These are phyloP conservation scores for Geotrichum siamense DNA, from an alignment of 1,139 yeast genomes.

Conservation along the genomic window DNA sequence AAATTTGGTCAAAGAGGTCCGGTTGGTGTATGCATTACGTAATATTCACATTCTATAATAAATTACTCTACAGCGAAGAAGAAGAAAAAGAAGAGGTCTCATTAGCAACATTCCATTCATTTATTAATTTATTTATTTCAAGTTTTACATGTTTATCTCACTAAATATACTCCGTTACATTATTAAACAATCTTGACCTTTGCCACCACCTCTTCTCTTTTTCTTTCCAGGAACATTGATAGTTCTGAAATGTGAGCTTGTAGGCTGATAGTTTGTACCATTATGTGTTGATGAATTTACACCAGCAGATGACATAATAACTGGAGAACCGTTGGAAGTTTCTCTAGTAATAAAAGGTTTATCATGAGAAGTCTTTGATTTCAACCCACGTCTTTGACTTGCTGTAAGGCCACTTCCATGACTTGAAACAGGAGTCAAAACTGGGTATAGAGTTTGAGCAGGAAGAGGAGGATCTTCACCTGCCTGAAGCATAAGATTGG, in stretches of 20 bases:
- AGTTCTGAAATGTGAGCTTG: slow-evolving; percentile 32
- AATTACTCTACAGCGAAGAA: too few relatives aligned
- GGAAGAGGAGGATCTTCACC: slow-evolving; percentile 52
- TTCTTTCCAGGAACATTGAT: slow-evolving; percentile 31
- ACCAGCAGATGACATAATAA: slow-evolving; percentile 12
- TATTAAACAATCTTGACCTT: slow-evolving; percentile 23
- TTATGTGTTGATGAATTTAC: slow-evolving; percentile 18
- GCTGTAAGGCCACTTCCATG: slow-evolving; percentile 14
- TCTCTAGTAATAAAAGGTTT: slow-evolving; percentile 10
- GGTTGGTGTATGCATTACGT: too few relatives aligned
- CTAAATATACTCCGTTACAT: too few relatives aligned
- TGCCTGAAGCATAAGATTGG: slow-evolving; percentile 56
- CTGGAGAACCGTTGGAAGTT: slow-evolving; percentile 12
- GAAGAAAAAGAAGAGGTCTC: too few relatives aligned
- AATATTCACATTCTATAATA: too few relatives aligned
- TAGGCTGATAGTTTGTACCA: slow-evolving; percentile 32
- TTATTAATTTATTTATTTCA: too few relatives aligned
- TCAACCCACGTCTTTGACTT: slow-evolving; percentile 19
- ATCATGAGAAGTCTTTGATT: slow-evolving; percentile 14
- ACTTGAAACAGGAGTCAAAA: slow-evolving; percentile 18
- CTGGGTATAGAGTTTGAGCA: slow-evolving; percentile 22
- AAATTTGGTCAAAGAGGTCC: too few relatives aligned
- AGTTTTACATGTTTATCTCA: too few relatives aligned
- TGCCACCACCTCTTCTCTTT: slow-evolving; percentile 21
- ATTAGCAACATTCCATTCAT: too few relatives aligned